Evolutionary conservation across 768 basidiomycete genomes (phyloP).

Genomic region (Lactifluus pinguis): DNA sequence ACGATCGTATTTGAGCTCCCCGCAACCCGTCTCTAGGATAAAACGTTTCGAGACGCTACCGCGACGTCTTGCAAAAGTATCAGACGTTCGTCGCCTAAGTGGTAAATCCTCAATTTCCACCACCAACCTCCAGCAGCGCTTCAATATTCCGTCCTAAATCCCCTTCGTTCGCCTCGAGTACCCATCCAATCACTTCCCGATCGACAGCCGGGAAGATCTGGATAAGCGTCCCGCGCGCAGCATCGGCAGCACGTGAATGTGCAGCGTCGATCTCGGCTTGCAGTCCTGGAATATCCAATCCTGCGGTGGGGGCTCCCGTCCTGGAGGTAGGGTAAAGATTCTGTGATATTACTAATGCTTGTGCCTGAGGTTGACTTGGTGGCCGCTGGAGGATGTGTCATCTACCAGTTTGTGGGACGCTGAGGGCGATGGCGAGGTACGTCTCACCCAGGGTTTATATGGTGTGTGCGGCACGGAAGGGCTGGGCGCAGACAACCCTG

Average conservation of each 20-base stretch:
- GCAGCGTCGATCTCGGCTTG: slow-evolving; percentile 74
- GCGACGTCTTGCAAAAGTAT: slow-evolving; percentile 3
- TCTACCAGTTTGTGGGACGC: slow-evolving; percentile 30
- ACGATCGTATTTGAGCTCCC: not conserved
- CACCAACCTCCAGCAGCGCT: slow-evolving; percentile 64
- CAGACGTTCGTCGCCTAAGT: not conserved
- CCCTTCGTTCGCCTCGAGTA: slow-evolving; percentile 81
- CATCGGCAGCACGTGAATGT: slow-evolving; percentile 61
- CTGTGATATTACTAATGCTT: not conserved
- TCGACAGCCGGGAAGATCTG: slow-evolving; percentile 89
- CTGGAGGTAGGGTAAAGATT: slow-evolving; percentile 5
- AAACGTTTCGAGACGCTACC: not conserved
- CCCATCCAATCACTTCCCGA: slow-evolving; percentile 76
- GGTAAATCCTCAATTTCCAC: slow-evolving; percentile 5
- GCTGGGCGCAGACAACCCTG: not conserved
- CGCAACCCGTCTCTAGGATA: not conserved
- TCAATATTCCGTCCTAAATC: slow-evolving; percentile 90
- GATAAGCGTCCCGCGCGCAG: slow-evolving; percentile 63
- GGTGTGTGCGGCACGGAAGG: slow-evolving; percentile 44
- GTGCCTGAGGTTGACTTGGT: not conserved
- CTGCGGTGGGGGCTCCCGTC: slow-evolving; percentile 20
- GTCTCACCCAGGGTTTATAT: slow-evolving; percentile 64
- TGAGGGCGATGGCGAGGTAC: slow-evolving; percentile 34
- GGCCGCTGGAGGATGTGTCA: slow-evolving; percentile 42
- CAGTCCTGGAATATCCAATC: slow-evolving; percentile 50